Percentiles rank a stretch among this genome's conserved stretches.
Evolutionary conservation across 2,329 filamentous ascomycete species (phyloP).

Genomic region (Drechslerella coelobrocha): DNA sequence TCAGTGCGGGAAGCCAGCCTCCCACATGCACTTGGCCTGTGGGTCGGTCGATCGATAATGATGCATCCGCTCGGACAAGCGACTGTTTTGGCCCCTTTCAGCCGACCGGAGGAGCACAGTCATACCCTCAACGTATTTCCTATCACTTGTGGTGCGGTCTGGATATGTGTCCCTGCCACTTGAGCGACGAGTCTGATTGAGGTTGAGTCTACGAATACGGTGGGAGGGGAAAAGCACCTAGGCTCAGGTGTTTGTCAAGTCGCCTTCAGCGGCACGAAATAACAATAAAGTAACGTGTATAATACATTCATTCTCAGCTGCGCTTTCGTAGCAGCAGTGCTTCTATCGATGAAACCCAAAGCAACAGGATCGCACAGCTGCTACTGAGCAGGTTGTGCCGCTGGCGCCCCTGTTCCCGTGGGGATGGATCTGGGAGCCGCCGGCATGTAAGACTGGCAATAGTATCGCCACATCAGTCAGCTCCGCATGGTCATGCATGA

Average conservation of each 20-base stretch:
- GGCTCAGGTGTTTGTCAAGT: too few species aligned
- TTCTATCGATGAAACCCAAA: background rate
- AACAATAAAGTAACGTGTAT: too few species aligned
- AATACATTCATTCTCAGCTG: too few species aligned
- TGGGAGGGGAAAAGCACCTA: too few species aligned
- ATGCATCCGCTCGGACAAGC: conserved; percentile 5
- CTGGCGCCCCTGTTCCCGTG: conserved; percentile 30
- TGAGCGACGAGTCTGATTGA: too few species aligned
- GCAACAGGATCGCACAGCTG: background rate
- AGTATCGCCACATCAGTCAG: conserved; percentile 13
- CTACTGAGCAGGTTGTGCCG: conserved; percentile 30
- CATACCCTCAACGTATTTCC: background rate
- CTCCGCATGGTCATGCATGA: background rate
- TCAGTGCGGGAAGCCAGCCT: conserved; percentile 4
- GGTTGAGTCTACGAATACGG: too few species aligned
- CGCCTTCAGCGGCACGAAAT: too few species aligned
- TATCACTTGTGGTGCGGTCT: background rate
- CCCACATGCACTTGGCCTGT: background rate
- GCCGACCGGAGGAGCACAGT: conserved; percentile 13
- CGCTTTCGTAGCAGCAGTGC: too few species aligned
- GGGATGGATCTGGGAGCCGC: conserved; percentile 23
- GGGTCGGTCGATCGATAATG: background rate
- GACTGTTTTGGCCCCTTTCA: conserved; percentile 33
- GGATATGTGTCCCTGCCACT: background rate
- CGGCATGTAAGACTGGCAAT: conserved; percentile 45